Percentiles rank a stretch among this genome's conserved stretches.
phyloP scores from a whole-genome alignment of 257 asterid genomes.

The Haberlea rhodopensis region DNA sequence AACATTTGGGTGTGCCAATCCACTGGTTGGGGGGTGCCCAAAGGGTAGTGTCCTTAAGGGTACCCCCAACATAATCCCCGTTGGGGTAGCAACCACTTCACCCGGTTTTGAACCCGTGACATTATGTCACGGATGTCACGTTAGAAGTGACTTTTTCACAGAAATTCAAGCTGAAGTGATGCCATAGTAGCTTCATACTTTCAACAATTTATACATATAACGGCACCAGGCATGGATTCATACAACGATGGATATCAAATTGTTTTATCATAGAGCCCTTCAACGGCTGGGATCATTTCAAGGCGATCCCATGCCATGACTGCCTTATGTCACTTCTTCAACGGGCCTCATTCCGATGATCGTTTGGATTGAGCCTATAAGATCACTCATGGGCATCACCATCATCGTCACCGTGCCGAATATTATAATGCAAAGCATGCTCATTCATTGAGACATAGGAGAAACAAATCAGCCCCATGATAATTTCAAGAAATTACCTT shows the following conservation, averaged over 20 bases:
- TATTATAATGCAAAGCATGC: neutral
- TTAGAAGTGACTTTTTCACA: no score
- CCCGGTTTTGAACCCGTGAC: no score
- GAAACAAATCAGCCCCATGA: neutral
- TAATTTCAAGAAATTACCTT: neutral
- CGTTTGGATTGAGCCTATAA: neutral
- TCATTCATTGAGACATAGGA: neutral
- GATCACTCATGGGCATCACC: conserved; percentile 12
- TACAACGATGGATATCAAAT: conserved; percentile 65
- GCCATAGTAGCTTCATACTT: no score
- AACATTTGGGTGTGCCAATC: no score
- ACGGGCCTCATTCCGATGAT: conserved; percentile 1
- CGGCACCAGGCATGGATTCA: conserved; percentile 61
- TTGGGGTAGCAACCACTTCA: no score
- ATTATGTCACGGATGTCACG: no score
- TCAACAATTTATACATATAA: no score
- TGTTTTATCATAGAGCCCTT: conserved; percentile 42
- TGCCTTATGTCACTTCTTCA: conserved; percentile 37
- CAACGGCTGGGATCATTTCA: conserved; percentile 53
- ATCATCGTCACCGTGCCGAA: neutral
- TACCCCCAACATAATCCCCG: no score
- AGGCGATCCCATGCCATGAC: conserved; percentile 60
- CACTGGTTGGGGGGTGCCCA: no score
- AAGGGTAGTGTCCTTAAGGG: no score
- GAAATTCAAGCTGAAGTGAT: no score